Percentiles rank a stretch among this genome's conserved stretches.
phyloP scores from a whole-genome alignment of 2,329 filamentous ascomycete species.

The Arthroderma sp. region DNA sequence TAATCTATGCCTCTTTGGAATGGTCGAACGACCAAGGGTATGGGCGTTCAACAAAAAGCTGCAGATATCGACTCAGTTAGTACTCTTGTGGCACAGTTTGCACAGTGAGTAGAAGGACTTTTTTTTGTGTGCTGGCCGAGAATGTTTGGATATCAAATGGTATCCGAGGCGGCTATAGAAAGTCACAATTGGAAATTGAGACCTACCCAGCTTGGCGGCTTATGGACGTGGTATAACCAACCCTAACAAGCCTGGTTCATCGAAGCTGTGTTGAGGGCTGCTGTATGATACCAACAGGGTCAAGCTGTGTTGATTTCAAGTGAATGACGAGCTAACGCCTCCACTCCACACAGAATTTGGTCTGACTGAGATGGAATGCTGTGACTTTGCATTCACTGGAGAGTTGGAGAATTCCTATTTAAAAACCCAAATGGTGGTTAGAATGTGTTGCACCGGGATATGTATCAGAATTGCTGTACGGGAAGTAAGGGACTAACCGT shows the following conservation, averaged over 20 bases:
- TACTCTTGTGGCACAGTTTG: neutral
- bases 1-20: slow-evolving; percentile 22
- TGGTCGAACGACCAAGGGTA: slow-evolving; percentile 17
- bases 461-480: no score
- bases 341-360: slow-evolving; percentile 3
- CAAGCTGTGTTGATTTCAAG: slow-evolving; percentile 22
- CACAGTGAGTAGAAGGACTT: no score
- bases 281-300: slow-evolving; percentile 1
- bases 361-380: neutral
- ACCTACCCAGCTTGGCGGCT: slow-evolving; percentile 31
- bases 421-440: neutral
- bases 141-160: no score
- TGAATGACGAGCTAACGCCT: slow-evolving; percentile 11
- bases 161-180: neutral
- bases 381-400: neutral
- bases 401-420: neutral
- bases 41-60: slow-evolving; percentile 23
- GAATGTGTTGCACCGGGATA: no score
- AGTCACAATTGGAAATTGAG: neutral
- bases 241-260: no score
- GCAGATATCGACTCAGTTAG: slow-evolving; percentile 3
- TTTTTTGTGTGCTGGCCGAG: no score
- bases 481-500: no score
- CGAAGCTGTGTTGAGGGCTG: no score
- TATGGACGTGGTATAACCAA: neutral